phyloP scores from a whole-genome alignment of 345 rosid genomes.

The Aethionema arabicum region DNA sequence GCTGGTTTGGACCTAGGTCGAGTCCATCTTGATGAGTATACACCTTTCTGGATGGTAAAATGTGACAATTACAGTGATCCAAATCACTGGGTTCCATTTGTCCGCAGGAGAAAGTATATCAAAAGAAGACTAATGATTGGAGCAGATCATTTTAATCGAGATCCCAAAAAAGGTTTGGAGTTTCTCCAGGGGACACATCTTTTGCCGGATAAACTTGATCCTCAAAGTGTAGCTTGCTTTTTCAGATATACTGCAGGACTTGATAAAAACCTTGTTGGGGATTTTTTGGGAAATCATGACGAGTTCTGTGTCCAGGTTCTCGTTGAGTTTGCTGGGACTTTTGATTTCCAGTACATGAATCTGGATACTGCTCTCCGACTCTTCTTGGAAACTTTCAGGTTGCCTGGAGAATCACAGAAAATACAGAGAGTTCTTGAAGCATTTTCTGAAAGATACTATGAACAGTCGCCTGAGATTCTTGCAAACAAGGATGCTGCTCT shows the following conservation, averaged over 20 bases:
- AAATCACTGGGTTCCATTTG: conserved; percentile 88
- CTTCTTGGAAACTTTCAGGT: conserved; percentile 90
- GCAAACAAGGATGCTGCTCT: conserved; percentile 98
- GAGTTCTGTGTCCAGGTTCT: conserved; percentile 98
- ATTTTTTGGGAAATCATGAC: conserved; percentile 97
- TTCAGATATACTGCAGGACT: conserved; percentile 96
- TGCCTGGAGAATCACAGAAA: conserved; percentile 99
- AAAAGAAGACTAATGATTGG: conserved; percentile 99
- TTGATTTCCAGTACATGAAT: conserved; percentile 96
- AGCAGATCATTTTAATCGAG: conserved; percentile 99
- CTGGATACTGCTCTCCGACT: conserved; percentile 90
- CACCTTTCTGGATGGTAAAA: conserved; percentile 97
- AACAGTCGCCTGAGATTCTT: conserved; percentile 86
- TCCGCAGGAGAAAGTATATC: conserved; percentile 83
- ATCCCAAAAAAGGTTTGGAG: conserved; percentile 97
- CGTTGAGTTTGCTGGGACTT: conserved; percentile 98
- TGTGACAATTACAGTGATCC: conserved; percentile 86
- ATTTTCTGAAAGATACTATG: conserved; percentile 95
- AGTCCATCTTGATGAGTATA: conserved; percentile 80
- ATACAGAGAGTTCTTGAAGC: conserved; percentile 98
- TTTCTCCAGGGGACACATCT: conserved; percentile 99
- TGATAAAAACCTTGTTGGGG: conserved; percentile 98
- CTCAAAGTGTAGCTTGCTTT: conserved; percentile 99
- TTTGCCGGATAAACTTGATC: conserved; percentile 97
- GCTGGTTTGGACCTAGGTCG: conserved; percentile 64